Base-by-base conservation (phyloP, 768 basidiomycete genomes). In the Porphyrellus cyaneotinctus region DNA sequence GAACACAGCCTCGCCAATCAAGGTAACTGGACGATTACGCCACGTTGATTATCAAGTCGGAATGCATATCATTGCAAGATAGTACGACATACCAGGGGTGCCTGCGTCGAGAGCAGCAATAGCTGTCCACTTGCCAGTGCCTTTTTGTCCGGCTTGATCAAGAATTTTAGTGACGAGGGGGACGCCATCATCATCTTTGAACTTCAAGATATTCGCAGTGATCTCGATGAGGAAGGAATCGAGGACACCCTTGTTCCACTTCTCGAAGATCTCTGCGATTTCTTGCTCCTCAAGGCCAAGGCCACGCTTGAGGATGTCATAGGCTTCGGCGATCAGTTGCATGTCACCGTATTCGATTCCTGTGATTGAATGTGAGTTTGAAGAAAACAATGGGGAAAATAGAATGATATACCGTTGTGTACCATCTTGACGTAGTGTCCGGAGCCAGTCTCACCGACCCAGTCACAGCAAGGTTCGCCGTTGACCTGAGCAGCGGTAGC, bases 391-490 rank as follows among this genome's bases (percentile, higher is more conserved):
- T 28, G 4, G 22, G 41, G 15, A 17, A 23, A 30, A 35, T 24
- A 43, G 37, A 63, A 53, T 53, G 49, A 59, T 68, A 65, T 70
- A 87, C 91, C 91, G 53, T 93, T 92, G 78, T 99, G 95, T 57
- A 99, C 95, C 95, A 99, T 98, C 80, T 99, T 99, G 74, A 99
- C 95, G 73, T 98, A 99, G 79, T 98, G 95, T 28, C 93, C 95
- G 43, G 91, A 78, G 54, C 94, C 97, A 56, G 85, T 87, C 74
- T 95, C 90, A 42, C 97, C 97, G 63, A 99, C 95, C 97, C 97
- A 99, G 76, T 99, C 97, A 70, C 95, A 97, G 79, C 97, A 99
- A 30, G 97, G 97, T 62, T 91, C 91, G 57, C 93, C 93, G 49
- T 91, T 79, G 57, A 88, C 91, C 70, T 98, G 93, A 53, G 97